A percentile compares a stretch with the other conserved stretches of the same genome.
These are phyloP conservation scores for Solanum hybrid DNA, from an alignment of 305 asterid species.

Conservation along the genomic window DNA sequence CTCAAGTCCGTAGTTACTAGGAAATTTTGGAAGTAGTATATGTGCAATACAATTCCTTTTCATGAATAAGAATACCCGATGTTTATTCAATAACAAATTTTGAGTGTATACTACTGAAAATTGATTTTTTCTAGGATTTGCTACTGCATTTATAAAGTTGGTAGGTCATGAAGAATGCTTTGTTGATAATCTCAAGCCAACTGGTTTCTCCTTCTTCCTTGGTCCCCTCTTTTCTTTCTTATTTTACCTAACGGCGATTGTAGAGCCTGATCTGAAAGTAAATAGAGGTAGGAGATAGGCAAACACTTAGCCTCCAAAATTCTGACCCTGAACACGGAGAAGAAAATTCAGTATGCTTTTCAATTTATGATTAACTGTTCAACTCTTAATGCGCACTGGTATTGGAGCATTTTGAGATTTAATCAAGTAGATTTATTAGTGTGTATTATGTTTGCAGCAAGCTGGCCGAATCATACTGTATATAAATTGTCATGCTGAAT, in stretches of 20 bases:
- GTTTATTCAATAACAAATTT: not conserved
- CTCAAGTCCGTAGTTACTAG: not conserved
- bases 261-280: not conserved
- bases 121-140: not conserved
- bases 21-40: not conserved
- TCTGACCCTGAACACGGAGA: not conserved
- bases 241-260: not conserved
- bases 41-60: not conserved
- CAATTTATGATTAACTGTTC: not conserved
- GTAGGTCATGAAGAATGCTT: not conserved
- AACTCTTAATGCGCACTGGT: not conserved
- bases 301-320: not conserved
- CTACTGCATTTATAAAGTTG: not conserved
- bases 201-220: not conserved
- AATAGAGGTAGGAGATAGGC: not conserved
- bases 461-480: not conserved
- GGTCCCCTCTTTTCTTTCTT: not conserved
- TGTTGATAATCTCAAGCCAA: not conserved
- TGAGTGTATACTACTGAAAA: not conserved
- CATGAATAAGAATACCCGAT: not conserved
- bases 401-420: not conserved
- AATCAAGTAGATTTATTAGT: not conserved
- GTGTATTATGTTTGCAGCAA: slow-evolving; percentile 4
- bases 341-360: not conserved
- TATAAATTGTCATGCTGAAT: slow-evolving; percentile 69